Percentiles rank a stretch among this genome's conserved stretches.
Evolutionary conservation across 768 basidiomycete species (phyloP).

Genomic region (Rhizopogon roseolus): DNA sequence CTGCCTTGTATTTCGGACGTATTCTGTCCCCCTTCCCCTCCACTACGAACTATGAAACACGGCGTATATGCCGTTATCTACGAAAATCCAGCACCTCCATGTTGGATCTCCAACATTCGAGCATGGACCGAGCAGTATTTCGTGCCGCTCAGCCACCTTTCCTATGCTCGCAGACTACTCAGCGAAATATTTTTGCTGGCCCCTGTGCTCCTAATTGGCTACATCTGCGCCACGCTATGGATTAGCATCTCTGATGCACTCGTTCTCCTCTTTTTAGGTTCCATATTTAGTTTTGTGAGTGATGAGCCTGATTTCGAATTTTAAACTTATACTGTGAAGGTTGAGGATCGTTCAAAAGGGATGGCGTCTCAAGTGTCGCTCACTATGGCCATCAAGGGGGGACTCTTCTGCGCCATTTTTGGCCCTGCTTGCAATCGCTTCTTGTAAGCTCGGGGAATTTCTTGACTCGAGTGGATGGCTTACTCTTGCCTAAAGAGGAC

Average conservation of each 20-base stretch:
- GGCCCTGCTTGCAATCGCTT: slow-evolving; percentile 17
- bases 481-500: slow-evolving; percentile 9
- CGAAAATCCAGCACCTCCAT: slow-evolving; percentile 7
- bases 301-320: background rate
- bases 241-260: slow-evolving; percentile 26
- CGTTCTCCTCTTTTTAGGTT: slow-evolving; percentile 29
- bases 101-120: background rate
- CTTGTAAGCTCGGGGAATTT: slow-evolving; percentile 12
- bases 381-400: slow-evolving; percentile 18
- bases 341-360: slow-evolving; percentile 2
- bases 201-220: slow-evolving; percentile 12
- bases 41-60: slow-evolving; percentile 5
- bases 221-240: slow-evolving; percentile 27
- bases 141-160: background rate
- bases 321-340: slow-evolving; percentile 7
- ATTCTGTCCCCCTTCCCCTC: background rate
- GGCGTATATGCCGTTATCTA: slow-evolving; percentile 20
- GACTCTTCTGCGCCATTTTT: slow-evolving; percentile 22
- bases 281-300: slow-evolving; percentile 24
- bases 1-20: background rate
- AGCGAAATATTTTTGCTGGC: slow-evolving; percentile 17
- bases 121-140: background rate
- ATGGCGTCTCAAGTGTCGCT: slow-evolving; percentile 1
- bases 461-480: background rate
- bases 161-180: slow-evolving; percentile 5